These are phyloP conservation scores for Ustilago nuda DNA, from an alignment of 1,284 basidiomycete species.

Conservation along the genomic window DNA sequence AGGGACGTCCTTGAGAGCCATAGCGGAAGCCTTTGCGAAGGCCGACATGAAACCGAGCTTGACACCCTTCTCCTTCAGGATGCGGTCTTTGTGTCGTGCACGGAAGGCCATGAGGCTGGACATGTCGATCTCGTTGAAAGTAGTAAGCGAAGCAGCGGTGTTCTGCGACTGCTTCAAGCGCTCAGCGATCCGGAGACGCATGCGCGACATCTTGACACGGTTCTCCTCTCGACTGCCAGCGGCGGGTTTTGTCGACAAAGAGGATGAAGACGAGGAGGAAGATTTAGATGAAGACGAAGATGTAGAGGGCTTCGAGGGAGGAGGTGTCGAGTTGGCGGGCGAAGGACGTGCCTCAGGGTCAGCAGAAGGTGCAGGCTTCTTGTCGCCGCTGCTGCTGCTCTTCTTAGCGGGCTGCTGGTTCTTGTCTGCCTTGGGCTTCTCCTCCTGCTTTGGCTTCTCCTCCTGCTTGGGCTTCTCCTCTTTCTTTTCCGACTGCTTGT, in stretches of 20 bases:
- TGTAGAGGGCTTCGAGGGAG: slow-evolving; percentile 34
- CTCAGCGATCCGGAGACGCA: slow-evolving; percentile 96
- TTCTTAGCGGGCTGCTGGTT: slow-evolving; percentile 66
- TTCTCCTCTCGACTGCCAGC: slow-evolving; percentile 79
- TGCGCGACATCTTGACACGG: slow-evolving; percentile 76
- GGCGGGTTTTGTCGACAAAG: slow-evolving; percentile 45
- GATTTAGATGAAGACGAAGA: slow-evolving; percentile 30
- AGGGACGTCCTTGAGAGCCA: slow-evolving; percentile 92
- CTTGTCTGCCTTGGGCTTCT: slow-evolving; percentile 67
- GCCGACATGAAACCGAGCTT: slow-evolving; percentile 99
- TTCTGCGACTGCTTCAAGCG: slow-evolving; percentile 99
- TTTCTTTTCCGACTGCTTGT: slow-evolving; percentile 69
- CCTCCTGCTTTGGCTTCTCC: slow-evolving; percentile 70
- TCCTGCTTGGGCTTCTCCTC: slow-evolving; percentile 68
- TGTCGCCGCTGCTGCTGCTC: slow-evolving; percentile 64
- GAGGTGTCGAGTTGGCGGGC: slow-evolving; percentile 25
- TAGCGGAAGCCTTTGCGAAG: slow-evolving; percentile 86
- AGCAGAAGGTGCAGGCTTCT: slow-evolving; percentile 62
- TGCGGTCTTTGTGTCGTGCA: slow-evolving; percentile 91
- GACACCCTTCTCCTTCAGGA: slow-evolving; percentile 92
- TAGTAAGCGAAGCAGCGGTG: slow-evolving; percentile 93
- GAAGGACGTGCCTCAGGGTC: slow-evolving; percentile 30
- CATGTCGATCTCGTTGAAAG: slow-evolving; percentile 99
- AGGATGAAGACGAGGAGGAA: slow-evolving; percentile 5
- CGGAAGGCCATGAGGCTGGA: slow-evolving; percentile 93